Evolutionary conservation across 2,329 filamentous ascomycete genomes (phyloP).

Genomic region (Moelleriella libera): DNA sequence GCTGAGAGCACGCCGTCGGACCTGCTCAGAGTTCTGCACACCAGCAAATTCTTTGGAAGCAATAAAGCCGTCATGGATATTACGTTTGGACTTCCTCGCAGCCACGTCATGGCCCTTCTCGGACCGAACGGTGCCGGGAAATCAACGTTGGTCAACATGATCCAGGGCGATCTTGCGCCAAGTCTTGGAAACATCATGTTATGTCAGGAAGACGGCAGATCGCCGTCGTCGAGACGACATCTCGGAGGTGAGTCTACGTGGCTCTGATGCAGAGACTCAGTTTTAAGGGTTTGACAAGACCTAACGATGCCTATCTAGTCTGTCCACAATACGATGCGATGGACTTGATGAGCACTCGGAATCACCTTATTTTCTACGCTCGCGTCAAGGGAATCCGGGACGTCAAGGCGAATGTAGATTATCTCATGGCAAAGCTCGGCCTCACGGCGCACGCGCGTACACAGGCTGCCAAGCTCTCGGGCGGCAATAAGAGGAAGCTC

Average conservation of each 20-base stretch:
- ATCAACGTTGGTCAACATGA: slow-evolving; percentile 68
- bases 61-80: slow-evolving; percentile 67
- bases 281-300: neutral
- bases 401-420: slow-evolving; percentile 55
- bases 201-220: slow-evolving; percentile 49
- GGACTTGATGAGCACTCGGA: slow-evolving; percentile 69
- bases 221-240: slow-evolving; percentile 45
- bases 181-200: slow-evolving; percentile 54
- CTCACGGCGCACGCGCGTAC: slow-evolving; percentile 52
- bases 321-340: slow-evolving; percentile 75
- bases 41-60: slow-evolving; percentile 60
- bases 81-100: slow-evolving; percentile 58
- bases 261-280: neutral
- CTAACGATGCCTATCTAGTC: slow-evolving; percentile 48
- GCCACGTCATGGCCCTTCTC: slow-evolving; percentile 69
- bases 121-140: slow-evolving; percentile 83
- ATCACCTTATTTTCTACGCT: slow-evolving; percentile 74
- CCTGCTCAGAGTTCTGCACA: slow-evolving; percentile 56
- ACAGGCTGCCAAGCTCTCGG: slow-evolving; percentile 62
- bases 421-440: slow-evolving; percentile 60
- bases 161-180: slow-evolving; percentile 65
- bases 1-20: slow-evolving; percentile 42
- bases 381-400: slow-evolving; percentile 60
- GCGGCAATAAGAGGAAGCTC: slow-evolving; percentile 78
- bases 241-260: slow-evolving; percentile 42